Evolutionary conservation across 257 asterid genomes (phyloP).

Genomic region (Phtheirospermum japonicum): DNA sequence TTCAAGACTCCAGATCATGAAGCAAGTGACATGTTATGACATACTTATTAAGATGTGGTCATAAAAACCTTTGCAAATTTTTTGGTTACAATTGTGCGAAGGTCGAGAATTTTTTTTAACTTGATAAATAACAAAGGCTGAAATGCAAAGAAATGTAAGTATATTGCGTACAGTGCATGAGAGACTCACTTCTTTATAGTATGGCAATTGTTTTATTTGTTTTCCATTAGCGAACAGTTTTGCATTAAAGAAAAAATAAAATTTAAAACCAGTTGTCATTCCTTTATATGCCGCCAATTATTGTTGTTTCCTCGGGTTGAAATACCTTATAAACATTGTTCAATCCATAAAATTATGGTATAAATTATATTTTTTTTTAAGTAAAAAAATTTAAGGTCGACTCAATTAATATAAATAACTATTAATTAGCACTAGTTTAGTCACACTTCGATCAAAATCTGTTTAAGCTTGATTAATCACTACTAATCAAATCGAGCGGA

Average conservation of each 20-base stretch:
- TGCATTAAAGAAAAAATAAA: not conserved
- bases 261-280: not conserved
- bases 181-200: slow-evolving; percentile 6
- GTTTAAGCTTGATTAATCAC: too few species aligned
- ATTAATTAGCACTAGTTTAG: too few species aligned
- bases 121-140: slow-evolving; percentile 7
- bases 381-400: too few species aligned
- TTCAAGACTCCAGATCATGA: slow-evolving; percentile 73
- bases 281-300: too few species aligned
- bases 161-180: slow-evolving; percentile 27
- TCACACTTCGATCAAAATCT: too few species aligned
- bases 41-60: not conserved
- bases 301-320: too few species aligned
- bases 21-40: slow-evolving; percentile 49
- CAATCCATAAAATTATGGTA: too few species aligned
- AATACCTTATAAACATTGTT: too few species aligned
- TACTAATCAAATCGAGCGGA: too few species aligned
- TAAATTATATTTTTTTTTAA: too few species aligned
- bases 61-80: slow-evolving; percentile 46
- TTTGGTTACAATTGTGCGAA: slow-evolving; percentile 37
- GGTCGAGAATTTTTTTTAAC: not conserved
- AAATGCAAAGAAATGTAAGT: slow-evolving; percentile 36
- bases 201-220: slow-evolving; percentile 6
- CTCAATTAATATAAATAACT: too few species aligned
- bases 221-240: not conserved